phyloP scores from a whole-genome alignment of 2,329 filamentous ascomycete species.

The Cladosporium velox region DNA sequence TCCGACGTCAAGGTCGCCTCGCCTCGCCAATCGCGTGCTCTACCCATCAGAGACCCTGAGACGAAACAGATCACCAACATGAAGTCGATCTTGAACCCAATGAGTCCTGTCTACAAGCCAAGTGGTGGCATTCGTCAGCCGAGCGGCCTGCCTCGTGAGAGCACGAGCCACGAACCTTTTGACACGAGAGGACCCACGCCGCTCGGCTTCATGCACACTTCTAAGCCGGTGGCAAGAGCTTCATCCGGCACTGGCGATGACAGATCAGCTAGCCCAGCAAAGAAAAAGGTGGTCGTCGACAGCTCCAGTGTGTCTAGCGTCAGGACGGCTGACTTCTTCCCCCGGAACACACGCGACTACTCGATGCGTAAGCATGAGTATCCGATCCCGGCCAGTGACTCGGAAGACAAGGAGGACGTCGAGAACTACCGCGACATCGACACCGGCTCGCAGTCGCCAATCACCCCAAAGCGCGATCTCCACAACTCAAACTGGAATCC shows the following conservation, averaged over 20 bases:
- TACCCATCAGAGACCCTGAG: conserved; percentile 39
- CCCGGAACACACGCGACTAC: conserved; percentile 40
- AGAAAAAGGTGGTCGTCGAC: conserved; percentile 30
- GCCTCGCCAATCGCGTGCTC: conserved; percentile 32
- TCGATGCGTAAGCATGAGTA: conserved; percentile 38
- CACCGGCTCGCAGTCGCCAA: conserved; percentile 15
- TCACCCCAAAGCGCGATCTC: conserved; percentile 27
- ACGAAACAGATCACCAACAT: conserved; percentile 26
- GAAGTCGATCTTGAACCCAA: conserved; percentile 41
- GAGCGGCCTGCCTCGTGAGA: background rate
- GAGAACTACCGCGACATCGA: background rate
- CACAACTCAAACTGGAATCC: conserved; percentile 29
- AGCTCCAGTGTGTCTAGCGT: conserved; percentile 42
- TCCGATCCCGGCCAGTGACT: conserved; percentile 22
- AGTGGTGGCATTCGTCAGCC: conserved; percentile 20
- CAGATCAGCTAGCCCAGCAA: conserved; percentile 5
- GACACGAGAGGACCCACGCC: conserved; percentile 1
- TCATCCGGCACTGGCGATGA: conserved; percentile 19
- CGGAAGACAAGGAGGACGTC: conserved; percentile 29
- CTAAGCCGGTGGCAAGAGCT: background rate
- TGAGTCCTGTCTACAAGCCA: conserved; percentile 43
- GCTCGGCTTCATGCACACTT: conserved; percentile 1
- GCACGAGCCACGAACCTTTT: background rate
- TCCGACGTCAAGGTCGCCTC: conserved; percentile 28
- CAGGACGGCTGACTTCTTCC: conserved; percentile 43